These are phyloP conservation scores for Leccinum laetum DNA, from an alignment of 1,284 basidiomycete genomes.

Conservation along the genomic window DNA sequence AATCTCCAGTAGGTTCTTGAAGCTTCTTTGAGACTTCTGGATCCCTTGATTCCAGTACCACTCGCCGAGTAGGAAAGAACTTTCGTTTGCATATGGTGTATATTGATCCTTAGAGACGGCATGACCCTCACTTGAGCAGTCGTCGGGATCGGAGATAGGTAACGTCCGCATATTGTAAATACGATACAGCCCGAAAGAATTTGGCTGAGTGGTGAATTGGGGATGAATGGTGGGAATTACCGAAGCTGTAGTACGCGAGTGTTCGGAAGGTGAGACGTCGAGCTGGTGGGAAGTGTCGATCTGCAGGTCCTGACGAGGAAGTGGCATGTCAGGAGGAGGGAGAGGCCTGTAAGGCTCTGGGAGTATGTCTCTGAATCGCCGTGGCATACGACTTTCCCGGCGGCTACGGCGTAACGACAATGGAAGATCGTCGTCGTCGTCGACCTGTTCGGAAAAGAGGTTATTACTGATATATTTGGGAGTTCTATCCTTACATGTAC, in stretches of 20 bases:
- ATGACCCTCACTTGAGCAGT: not conserved
- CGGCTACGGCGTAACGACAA: not conserved
- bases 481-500: not conserved
- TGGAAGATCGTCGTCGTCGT: not conserved
- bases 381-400: not conserved
- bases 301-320: not conserved
- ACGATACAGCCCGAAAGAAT: not conserved
- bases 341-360: not conserved
- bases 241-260: not conserved
- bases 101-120: not conserved
- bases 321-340: not conserved
- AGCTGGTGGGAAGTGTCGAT: not conserved
- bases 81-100: not conserved
- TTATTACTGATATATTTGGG: not conserved
- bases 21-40: not conserved
- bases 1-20: not conserved
- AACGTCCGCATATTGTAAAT: not conserved
- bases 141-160: not conserved
- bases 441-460: not conserved
- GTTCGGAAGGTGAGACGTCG: not conserved
- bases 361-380: not conserved
- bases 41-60: not conserved
- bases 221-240: not conserved
- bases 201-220: not conserved
- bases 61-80: not conserved